Percentiles rank a stretch among this genome's conserved stretches.
Evolutionary conservation across 225 moss, liverwort and hornwort genomes (phyloP).

Genomic region (Sphagnum tenellum): DNA sequence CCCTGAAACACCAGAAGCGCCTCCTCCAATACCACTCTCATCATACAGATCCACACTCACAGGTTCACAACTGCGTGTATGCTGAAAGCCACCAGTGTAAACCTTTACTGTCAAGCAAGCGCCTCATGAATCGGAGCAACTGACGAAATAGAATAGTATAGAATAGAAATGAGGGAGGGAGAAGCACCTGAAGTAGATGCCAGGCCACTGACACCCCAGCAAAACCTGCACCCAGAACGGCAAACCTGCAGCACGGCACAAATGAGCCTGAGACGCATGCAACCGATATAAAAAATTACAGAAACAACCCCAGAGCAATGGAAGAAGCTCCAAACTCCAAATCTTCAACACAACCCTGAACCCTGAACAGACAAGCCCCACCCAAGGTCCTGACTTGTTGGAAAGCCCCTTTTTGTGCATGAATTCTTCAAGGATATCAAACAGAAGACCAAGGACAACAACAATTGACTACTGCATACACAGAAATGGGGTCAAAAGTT

Average conservation of each 20-base stretch:
- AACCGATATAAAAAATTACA: no score
- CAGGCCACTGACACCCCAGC: conserved; percentile 96
- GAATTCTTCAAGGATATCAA: background rate
- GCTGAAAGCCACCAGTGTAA: conserved; percentile 28
- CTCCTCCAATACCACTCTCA: conserved; percentile 79
- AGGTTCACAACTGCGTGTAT: conserved; percentile 44
- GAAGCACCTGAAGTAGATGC: conserved; percentile 83
- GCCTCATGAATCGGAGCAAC: background rate
- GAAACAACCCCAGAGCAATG: no score
- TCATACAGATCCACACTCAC: conserved; percentile 81
- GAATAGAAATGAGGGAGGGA: background rate
- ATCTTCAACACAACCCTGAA: no score
- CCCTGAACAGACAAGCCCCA: background rate
- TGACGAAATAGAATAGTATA: background rate
- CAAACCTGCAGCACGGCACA: conserved; percentile 43
- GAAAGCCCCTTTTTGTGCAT: background rate
- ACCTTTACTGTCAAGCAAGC: no score
- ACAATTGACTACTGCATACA: background rate
- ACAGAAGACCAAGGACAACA: background rate
- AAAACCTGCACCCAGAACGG: conserved; percentile 93
- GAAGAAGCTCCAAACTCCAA: no score
- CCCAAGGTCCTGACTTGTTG: background rate
- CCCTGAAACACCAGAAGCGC: conserved; percentile 94
- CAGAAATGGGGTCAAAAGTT: background rate
- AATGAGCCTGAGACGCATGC: background rate